A percentile compares a stretch with the other conserved stretches of the same genome.
Evolutionary conservation across 352 stramenopile genomes (phyloP).

Genomic region (Pythium brachiatum): DNA sequence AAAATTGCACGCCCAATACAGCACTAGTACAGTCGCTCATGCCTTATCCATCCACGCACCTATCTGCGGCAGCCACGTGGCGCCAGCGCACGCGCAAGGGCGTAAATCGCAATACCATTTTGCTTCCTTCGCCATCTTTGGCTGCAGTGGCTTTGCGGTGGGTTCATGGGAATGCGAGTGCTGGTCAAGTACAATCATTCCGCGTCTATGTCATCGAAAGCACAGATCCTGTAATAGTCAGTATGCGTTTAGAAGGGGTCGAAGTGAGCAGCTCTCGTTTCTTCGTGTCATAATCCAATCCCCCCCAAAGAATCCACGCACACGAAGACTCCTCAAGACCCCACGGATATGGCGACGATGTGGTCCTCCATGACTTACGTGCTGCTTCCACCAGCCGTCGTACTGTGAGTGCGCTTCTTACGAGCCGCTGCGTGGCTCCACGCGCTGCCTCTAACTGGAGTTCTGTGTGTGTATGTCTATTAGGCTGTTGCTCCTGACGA

Average conservation of each 20-base stretch:
- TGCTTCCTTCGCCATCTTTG: too few species aligned
- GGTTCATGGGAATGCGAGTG: not conserved
- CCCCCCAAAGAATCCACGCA: not conserved
- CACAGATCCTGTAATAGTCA: not conserved
- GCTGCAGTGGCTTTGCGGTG: not conserved
- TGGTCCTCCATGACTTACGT: constrained; percentile 81
- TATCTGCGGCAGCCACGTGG: not conserved
- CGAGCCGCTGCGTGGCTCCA: not conserved
- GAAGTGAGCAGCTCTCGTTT: not conserved
- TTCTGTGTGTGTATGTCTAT: not conserved
- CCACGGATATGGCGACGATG: constrained; percentile 47
- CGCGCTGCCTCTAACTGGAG: not conserved
- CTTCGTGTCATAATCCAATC: not conserved
- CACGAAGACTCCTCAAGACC: constrained; percentile 3
- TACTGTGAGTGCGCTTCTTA: constrained; percentile 47
- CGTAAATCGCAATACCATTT: not conserved
- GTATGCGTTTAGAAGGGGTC: not conserved
- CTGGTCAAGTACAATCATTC: not conserved
- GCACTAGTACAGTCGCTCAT: not conserved
- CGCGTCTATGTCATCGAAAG: not conserved
- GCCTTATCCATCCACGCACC: not conserved
- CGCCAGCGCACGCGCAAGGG: not conserved
- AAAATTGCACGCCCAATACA: not conserved
- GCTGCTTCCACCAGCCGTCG: constrained; percentile 69
- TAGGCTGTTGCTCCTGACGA: constrained; percentile 74